Evolutionary conservation across 495 filamentous ascomycete genomes (phyloP).

Genomic region (Aspergillus cristatus): DNA sequence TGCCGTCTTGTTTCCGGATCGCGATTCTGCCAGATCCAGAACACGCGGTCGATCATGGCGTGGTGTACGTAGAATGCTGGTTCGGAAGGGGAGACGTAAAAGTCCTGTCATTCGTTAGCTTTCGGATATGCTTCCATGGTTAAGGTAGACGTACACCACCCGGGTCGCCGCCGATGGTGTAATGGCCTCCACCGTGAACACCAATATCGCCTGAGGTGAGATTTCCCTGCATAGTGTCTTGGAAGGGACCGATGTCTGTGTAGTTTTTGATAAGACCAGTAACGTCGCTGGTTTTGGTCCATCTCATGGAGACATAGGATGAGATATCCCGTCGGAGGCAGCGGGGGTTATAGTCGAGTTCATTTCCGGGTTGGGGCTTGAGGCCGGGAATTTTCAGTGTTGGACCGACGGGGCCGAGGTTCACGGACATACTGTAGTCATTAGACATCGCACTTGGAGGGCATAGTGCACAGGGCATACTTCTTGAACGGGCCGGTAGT

Average conservation of each 20-base stretch:
- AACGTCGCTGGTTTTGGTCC: constrained; percentile 7
- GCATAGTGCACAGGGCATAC: constrained; percentile 5
- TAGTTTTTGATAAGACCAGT: constrained; percentile 9
- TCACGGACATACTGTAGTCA: constrained; percentile 20
- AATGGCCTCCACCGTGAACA: constrained; percentile 23
- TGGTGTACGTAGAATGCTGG: constrained; percentile 53
- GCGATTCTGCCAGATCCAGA: constrained; percentile 46
- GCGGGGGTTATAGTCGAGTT: constrained; percentile 42
- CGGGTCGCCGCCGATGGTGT: constrained; percentile 18
- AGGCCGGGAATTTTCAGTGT: constrained; percentile 11
- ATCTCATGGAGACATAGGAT: neutral
- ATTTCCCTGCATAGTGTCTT: constrained; percentile 10
- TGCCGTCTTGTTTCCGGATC: constrained; percentile 15
- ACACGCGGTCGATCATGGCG: constrained; percentile 46
- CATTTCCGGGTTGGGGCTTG: constrained; percentile 9
- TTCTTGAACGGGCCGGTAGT: constrained; percentile 43
- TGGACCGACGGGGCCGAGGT: constrained; percentile 37
- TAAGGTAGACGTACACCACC: constrained; percentile 6
- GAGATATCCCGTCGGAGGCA: constrained; percentile 54
- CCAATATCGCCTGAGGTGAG: constrained; percentile 15
- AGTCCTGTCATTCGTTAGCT: constrained; percentile 23
- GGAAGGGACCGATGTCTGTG: constrained; percentile 7
- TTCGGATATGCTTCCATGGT: neutral
- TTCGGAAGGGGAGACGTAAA: constrained; percentile 32
- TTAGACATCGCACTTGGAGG: no score